Percentiles rank a stretch among this genome's conserved stretches.
These are phyloP conservation scores for Aspergillus biplanus DNA, from an alignment of 495 filamentous ascomycete genomes.

Conservation along the genomic window DNA sequence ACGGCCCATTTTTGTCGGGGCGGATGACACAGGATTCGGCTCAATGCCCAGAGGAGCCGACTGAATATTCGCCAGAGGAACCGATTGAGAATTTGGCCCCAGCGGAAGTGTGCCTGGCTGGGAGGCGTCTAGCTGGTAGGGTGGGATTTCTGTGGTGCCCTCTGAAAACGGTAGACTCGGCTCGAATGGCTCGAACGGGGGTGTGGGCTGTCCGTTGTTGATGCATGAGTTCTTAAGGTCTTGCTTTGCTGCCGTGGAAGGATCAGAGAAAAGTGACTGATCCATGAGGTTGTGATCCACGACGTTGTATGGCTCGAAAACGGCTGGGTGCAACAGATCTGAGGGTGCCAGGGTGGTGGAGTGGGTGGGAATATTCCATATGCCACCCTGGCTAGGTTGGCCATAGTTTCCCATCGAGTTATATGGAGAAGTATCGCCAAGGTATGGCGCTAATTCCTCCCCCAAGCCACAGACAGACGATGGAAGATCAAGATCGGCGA, in stretches of 20 bases:
- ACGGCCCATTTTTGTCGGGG: conserved; percentile 22
- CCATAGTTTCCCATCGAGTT: background rate
- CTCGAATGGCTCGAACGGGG: conserved; percentile 39
- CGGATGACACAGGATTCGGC: background rate
- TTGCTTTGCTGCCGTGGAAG: background rate
- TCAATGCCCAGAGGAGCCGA: background rate
- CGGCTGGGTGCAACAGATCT: background rate
- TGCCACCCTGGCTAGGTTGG: background rate
- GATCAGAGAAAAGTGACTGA: background rate
- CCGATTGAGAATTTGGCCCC: background rate
- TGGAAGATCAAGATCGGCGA: no score
- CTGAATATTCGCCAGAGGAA: no score
- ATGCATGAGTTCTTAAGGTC: conserved; percentile 35
- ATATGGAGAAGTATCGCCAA: background rate
- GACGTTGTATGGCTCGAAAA: background rate
- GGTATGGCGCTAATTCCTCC: no score
- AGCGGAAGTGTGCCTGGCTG: background rate
- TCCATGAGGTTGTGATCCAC: background rate
- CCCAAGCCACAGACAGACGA: no score
- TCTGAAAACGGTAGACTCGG: conserved; percentile 9
- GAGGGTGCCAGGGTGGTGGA: background rate
- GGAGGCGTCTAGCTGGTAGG: background rate
- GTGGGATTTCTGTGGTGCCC: conserved; percentile 22
- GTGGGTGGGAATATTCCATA: background rate
- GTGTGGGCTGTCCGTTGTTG: conserved; percentile 49